These are phyloP conservation scores for Periglandula ipomoeae DNA, from an alignment of 2,329 filamentous ascomycete genomes.

Conservation along the genomic window DNA sequence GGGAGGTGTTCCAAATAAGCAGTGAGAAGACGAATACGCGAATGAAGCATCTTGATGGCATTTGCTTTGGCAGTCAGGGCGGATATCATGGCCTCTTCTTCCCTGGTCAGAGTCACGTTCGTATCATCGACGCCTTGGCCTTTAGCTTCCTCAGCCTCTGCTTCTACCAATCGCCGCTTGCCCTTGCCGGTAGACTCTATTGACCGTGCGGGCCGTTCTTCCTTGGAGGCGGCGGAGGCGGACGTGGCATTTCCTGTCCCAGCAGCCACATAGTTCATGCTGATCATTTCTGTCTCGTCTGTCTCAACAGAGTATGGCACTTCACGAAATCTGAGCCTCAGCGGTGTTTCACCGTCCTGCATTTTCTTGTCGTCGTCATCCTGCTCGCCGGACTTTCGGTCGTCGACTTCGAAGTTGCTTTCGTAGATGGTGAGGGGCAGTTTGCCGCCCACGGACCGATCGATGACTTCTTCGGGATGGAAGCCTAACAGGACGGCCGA, in stretches of 20 bases:
- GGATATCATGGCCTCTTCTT: conserved; percentile 53
- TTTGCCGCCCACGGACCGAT: conserved; percentile 59
- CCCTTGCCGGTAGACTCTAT: conserved; percentile 44
- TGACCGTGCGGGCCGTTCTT: conserved; percentile 31
- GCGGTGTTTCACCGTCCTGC: conserved; percentile 49
- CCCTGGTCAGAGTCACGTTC: conserved; percentile 37
- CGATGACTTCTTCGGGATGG: conserved; percentile 54
- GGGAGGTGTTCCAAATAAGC: conserved; percentile 71
- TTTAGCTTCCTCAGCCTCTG: conserved; percentile 17
- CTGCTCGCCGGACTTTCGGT: conserved; percentile 29
- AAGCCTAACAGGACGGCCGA: conserved; percentile 83
- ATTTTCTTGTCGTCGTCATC: conserved; percentile 61
- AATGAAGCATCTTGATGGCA: conserved; percentile 86
- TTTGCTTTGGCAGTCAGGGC: conserved; percentile 80
- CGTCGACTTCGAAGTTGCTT: conserved; percentile 66
- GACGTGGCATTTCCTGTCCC: conserved; percentile 61
- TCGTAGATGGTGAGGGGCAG: conserved; percentile 90
- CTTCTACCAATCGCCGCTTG: conserved; percentile 34
- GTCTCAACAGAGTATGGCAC: conserved; percentile 85
- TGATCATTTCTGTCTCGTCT: conserved; percentile 95
- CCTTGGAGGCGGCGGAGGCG: conserved; percentile 34
- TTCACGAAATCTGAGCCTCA: conserved; percentile 69
- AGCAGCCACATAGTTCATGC: conserved; percentile 84
- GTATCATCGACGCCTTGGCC: conserved; percentile 27
- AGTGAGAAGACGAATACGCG: conserved; percentile 61